Evolutionary conservation across 805 yeast genomes (phyloP).

Genomic region (Hagleromyces aurorensis): DNA sequence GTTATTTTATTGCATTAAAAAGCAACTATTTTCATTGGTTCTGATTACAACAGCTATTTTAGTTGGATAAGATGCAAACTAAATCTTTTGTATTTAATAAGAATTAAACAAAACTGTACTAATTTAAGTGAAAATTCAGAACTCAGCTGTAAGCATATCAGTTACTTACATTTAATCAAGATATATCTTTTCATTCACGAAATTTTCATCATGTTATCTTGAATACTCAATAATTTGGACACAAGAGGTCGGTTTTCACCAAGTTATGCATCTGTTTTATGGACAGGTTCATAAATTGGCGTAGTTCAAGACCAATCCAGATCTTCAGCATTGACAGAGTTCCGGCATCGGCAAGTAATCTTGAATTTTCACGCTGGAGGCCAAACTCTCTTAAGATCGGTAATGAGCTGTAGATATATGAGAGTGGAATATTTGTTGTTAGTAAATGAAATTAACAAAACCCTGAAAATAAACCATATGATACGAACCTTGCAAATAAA

Average conservation of each 20-base stretch:
- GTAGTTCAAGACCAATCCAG: slow-evolving; percentile 83
- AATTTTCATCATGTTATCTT: neutral
- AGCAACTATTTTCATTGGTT: no score
- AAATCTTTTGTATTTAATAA: no score
- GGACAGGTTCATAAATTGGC: slow-evolving; percentile 79
- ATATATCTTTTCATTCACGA: neutral
- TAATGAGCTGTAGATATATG: slow-evolving; percentile 44
- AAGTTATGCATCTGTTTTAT: slow-evolving; percentile 58
- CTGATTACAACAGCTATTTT: no score
- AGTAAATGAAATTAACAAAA: slow-evolving; percentile 6
- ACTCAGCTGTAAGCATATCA: no score
- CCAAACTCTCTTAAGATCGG: slow-evolving; percentile 83
- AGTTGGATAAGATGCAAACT: no score
- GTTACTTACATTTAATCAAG: no score
- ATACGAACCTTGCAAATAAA: slow-evolving; percentile 92
- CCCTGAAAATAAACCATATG: slow-evolving; percentile 31
- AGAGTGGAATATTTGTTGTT: slow-evolving; percentile 8
- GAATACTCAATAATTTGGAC: slow-evolving; percentile 48
- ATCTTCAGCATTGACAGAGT: slow-evolving; percentile 78
- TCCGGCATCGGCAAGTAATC: slow-evolving; percentile 47
- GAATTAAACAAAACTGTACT: no score
- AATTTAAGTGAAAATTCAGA: no score
- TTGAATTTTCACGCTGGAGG: slow-evolving; percentile 53
- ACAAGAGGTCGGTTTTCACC: slow-evolving; percentile 56
- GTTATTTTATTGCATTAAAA: no score